Base-by-base conservation (phyloP, 495 filamentous ascomycete species). In the Penicillium verhagenii region DNA sequence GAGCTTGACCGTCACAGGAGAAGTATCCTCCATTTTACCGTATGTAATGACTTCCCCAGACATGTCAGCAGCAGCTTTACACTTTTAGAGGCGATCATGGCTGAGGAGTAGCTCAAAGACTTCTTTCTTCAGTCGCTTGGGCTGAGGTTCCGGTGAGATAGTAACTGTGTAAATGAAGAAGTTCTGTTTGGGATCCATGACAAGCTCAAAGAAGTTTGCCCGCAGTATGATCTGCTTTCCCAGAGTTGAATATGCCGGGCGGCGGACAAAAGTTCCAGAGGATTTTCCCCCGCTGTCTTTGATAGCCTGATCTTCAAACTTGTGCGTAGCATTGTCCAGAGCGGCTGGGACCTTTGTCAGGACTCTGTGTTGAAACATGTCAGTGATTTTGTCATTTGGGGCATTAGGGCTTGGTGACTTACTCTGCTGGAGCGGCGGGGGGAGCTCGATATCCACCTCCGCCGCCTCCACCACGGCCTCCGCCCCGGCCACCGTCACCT, bases 201-300 rank as follows among this genome's bases (percentile, higher is more conserved):
- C 10, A 16, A 81, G 20, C 4, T 64, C 37, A 52, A 82, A 73
- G 56, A 77, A 79, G 50, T 82, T 80, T 1, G 78, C 67, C 14
- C 77, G 67, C 1, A 82, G 60, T 1, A 67, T 50, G 19, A 76
- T 66, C 2, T 33, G 0, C 13, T 25, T 42, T 13, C 79, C 79
- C 20, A 53, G n/a, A 1, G 60, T 74, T 5, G 75, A 79, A 60
- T 76, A 82, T 1, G 65, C 71, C 9, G 72, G 75, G 3, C 78
- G 72, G 0, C 58, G 59, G 16, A 72, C 72, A 18, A n/a, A n/a
- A 74, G 28, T 26, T 37, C 1, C 1, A 14, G 14, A 9, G 0
- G 2, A 24, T 10, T 10, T 7, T 26, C 11, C 19, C 1, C 24
- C 25, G 18, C 14, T 38, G 1, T 38, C 11, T 3, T 29, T 18